These are phyloP conservation scores for Calonectria hawksworthii DNA, from an alignment of 2,329 filamentous ascomycete species.

Conservation along the genomic window DNA sequence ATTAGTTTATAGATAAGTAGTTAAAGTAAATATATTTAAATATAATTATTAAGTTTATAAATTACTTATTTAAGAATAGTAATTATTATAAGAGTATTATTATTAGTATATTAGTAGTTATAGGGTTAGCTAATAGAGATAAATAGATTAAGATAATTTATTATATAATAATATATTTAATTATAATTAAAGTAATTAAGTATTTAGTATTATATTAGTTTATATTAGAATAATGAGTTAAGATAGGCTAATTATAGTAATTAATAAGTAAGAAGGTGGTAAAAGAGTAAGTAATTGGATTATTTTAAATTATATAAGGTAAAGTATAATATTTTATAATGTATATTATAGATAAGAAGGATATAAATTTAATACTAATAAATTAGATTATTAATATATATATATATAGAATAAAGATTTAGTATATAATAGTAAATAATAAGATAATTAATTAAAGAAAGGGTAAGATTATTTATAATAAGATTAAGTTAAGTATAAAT, in stretches of 20 bases:
- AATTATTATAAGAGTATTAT: conserved; percentile 21
- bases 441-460: conserved; percentile 15
- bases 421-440: too few relatives aligned
- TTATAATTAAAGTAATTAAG: conserved; percentile 1
- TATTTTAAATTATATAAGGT: conserved; percentile 16
- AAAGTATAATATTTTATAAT: conserved; percentile 21
- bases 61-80: conserved; percentile 12
- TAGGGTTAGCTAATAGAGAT: neutral
- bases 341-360: neutral
- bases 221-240: conserved; percentile 1
- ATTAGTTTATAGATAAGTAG: neutral
- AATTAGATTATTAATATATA: conserved; percentile 24
- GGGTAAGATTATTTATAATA: conserved; percentile 3
- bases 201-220: too few relatives aligned
- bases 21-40: conserved; percentile 1
- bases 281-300: conserved; percentile 1
- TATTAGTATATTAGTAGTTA: conserved; percentile 21
- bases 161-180: conserved; percentile 17
- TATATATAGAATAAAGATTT: conserved; percentile 11
- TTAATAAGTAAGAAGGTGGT: neutral
- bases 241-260: neutral
- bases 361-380: conserved; percentile 6
- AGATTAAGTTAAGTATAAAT: neutral
- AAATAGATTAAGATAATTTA: neutral
- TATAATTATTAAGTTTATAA: conserved; percentile 11